Base-by-base conservation (phyloP, 768 basidiomycete species). In the Mycena crocata region DNA sequence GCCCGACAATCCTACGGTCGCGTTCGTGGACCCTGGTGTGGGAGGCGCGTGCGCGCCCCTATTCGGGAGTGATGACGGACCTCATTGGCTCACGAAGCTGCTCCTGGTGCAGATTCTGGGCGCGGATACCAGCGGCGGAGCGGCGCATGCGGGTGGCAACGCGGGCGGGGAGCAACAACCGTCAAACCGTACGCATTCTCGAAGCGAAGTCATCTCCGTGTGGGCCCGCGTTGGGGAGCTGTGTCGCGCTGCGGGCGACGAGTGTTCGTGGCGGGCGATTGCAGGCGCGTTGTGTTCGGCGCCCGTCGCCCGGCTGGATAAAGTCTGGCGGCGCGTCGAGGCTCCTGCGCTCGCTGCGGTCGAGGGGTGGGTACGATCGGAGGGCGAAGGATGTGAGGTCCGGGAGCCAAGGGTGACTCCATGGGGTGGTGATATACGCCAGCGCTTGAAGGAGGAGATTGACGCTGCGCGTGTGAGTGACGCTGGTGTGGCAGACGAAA, bases 31-130 rank as follows among this genome's bases (percentile, higher is more conserved):
- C 30, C 76, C 75, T 12, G 49, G 69, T 10, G 83, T 81, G 26
- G 56, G 57, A 1, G 44, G 63, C n/a, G 56, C 73, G 21, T 70
- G 73, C 24, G 61, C 74, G 19, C 79, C 80, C 26, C 83, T 94
- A 21, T 88, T 92, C 67, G 93, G 93, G 9, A 90, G 80, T 62
- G 90, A 92, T 31, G 88, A 88, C 7, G 83, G 82, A 45, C 92
- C 93, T 2, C 91, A 95, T 74, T 95, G 93, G 93, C 80, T 95
- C 44, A 95, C 94, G 17, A 90, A 86, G 71, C 76, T 92, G 5
- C 78, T 95, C 8, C 76, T 95, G 2, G 75, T 90, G 46, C 93
- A 93, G 73, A 85, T 94, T 15, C 83, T 94, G 15, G 88, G 87
- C 28, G 83, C 85, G 0, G 91, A 92, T 71, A 82, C 84, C 2